A percentile compares a stretch with the other conserved stretches of the same genome.
phyloP scores from a whole-genome alignment of 1,284 basidiomycete genomes.

The Calocybe gambosa region DNA sequence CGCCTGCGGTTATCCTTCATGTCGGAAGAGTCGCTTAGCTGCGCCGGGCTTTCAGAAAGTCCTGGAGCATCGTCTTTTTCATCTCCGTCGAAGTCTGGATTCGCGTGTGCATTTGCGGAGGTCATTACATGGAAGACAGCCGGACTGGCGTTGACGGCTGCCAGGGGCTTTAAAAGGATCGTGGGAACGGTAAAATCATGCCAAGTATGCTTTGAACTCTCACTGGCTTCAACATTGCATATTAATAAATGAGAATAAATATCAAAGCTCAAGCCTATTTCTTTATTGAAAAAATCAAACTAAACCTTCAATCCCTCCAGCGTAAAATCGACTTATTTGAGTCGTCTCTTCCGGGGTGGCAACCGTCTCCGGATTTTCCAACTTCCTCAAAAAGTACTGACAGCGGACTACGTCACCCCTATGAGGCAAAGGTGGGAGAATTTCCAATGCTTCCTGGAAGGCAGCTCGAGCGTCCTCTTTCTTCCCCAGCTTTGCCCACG shows the following conservation, averaged over 20 bases:
- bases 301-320: neutral
- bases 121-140: constrained; percentile 13
- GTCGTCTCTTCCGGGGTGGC: neutral
- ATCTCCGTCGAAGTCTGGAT: constrained; percentile 2
- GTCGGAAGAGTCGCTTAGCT: constrained; percentile 1
- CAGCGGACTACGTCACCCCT: neutral
- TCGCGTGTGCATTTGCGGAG: constrained; percentile 1
- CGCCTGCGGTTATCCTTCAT: constrained; percentile 1
- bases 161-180: too few relatives aligned
- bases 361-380: neutral
- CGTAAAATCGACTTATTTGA: neutral
- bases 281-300: neutral
- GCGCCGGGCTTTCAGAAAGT: constrained; percentile 4
- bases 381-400: neutral
- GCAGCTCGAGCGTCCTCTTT: neutral
- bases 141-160: too few relatives aligned
- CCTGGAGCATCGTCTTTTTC: constrained; percentile 8
- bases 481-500: constrained; percentile 6
- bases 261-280: too few relatives aligned
- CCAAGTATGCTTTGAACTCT: too few relatives aligned
- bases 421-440: neutral
- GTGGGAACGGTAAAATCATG: too few relatives aligned
- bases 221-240: too few relatives aligned
- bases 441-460: constrained; percentile 2
- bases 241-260: too few relatives aligned